Conservation (phyloP, 805 yeast genomes). For the Wickerhamomyces ciferrii region DNA sequence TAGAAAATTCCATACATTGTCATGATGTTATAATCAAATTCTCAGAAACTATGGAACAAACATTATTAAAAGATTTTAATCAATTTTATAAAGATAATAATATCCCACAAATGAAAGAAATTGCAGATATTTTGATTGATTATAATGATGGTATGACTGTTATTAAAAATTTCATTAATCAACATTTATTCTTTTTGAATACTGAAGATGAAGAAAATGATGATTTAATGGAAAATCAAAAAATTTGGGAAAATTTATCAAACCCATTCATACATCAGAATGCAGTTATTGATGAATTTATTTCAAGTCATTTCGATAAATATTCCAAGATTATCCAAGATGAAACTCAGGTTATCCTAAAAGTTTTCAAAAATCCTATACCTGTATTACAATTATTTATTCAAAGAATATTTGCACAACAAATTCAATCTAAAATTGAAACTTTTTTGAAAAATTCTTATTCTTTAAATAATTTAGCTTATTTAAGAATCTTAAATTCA, state of each 20-base stretch:
- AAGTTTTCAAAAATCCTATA: constrained; percentile 68
- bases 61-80: constrained; percentile 64
- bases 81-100: constrained; percentile 68
- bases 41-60: constrained; percentile 72
- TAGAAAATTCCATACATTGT: constrained; percentile 35
- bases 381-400: constrained; percentile 63
- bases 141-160: constrained; percentile 85
- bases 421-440: constrained; percentile 52
- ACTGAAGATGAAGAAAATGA: constrained; percentile 17
- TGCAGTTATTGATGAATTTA: too few relatives aligned
- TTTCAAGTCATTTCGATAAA: too few relatives aligned
- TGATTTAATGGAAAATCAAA: constrained; percentile 33
- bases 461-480: constrained; percentile 61
- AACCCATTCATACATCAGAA: constrained; percentile 50
- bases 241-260: constrained; percentile 53
- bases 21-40: constrained; percentile 52
- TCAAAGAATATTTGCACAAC: constrained; percentile 73
- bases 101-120: constrained; percentile 65
- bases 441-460: constrained; percentile 57
- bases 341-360: constrained; percentile 68
- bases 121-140: constrained; percentile 67
- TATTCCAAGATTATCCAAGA: too few relatives aligned
- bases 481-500: constrained; percentile 68
- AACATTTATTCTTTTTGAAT: constrained; percentile 61
- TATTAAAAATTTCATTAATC: constrained; percentile 75